A percentile compares a stretch with the other conserved stretches of the same genome.
phyloP scores from a whole-genome alignment of 306 rosid species.

The Urtica urens region DNA sequence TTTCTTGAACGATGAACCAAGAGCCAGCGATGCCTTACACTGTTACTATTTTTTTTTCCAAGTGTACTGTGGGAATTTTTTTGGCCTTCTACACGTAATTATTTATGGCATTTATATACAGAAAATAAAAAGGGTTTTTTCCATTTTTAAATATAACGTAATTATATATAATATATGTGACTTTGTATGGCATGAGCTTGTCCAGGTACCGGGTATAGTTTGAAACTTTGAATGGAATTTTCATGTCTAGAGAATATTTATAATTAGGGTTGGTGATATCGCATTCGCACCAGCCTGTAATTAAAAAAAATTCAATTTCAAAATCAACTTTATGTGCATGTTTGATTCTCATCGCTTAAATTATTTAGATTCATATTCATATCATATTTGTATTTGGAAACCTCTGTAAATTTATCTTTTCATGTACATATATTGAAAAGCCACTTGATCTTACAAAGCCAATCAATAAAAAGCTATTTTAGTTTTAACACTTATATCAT shows the following conservation, averaged over 20 bases:
- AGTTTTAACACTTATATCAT: too few species aligned
- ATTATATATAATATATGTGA: background rate
- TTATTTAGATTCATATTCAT: too few species aligned
- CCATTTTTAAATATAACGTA: too few species aligned
- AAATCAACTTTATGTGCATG: background rate
- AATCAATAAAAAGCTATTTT: too few species aligned
- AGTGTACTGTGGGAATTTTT: too few species aligned
- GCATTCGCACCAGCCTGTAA: background rate
- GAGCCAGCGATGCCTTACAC: constrained; percentile 1
- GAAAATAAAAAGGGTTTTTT: too few species aligned
- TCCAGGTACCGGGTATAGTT: background rate
- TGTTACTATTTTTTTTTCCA: too few species aligned
- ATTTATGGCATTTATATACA: too few species aligned
- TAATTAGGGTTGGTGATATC: background rate
- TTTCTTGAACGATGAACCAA: background rate
- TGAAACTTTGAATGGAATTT: background rate
- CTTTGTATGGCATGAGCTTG: background rate
- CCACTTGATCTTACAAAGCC: too few species aligned
- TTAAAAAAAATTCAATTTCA: background rate
- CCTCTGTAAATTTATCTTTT: background rate
- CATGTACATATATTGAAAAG: background rate
- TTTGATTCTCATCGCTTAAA: background rate
- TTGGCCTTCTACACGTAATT: too few species aligned
- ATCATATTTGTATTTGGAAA: background rate
- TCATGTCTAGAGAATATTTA: background rate